Percentiles rank a stretch among this genome's conserved stretches.
phyloP scores from a whole-genome alignment of 2,329 filamentous ascomycete species.

The Drechslera avenae region DNA sequence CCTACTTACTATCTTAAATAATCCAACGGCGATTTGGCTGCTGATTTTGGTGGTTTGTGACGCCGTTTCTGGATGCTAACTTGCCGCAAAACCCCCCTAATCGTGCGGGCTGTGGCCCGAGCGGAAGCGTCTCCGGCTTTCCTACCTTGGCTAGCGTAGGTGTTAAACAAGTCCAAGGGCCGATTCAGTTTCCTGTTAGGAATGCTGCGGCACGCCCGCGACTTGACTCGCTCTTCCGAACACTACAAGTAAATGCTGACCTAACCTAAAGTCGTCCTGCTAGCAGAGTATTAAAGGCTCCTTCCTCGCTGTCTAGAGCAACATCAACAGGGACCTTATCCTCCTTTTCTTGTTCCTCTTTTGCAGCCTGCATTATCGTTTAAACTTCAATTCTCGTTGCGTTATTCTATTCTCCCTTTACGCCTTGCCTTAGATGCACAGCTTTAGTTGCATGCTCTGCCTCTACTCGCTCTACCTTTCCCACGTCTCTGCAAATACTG shows the following conservation, averaged over 20 bases:
- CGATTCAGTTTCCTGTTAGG: slow-evolving; percentile 5
- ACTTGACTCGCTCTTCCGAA: slow-evolving; percentile 7
- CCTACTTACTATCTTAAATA: slow-evolving; percentile 25
- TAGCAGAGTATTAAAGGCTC: slow-evolving; percentile 16
- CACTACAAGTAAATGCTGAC: slow-evolving; percentile 8
- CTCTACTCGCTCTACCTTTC: slow-evolving; percentile 6
- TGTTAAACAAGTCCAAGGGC: slow-evolving; percentile 6
- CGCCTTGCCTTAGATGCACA: slow-evolving; percentile 2
- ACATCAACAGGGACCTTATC: slow-evolving; percentile 7
- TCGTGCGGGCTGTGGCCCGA: slow-evolving; percentile 9
- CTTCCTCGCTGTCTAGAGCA: slow-evolving; percentile 8
- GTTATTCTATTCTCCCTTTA: slow-evolving; percentile 11
- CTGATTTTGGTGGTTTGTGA: slow-evolving; percentile 18
- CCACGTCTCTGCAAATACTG: slow-evolving; percentile 3
- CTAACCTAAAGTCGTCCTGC: background rate
- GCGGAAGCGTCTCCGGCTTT: slow-evolving; percentile 15
- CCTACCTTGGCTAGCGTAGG: slow-evolving; percentile 21
- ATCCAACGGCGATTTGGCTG: slow-evolving; percentile 19
- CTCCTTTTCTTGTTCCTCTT: slow-evolving; percentile 7
- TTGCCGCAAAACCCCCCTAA: slow-evolving; percentile 27
- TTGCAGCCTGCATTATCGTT: slow-evolving; percentile 6
- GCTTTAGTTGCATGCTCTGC: slow-evolving; percentile 8
- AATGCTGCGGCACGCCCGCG: background rate
- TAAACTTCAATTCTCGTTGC: slow-evolving; percentile 10
- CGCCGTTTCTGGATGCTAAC: slow-evolving; percentile 20